Evolutionary conservation across 2,329 filamentous ascomycete genomes (phyloP).

Genomic region (Monascus ruber): DNA sequence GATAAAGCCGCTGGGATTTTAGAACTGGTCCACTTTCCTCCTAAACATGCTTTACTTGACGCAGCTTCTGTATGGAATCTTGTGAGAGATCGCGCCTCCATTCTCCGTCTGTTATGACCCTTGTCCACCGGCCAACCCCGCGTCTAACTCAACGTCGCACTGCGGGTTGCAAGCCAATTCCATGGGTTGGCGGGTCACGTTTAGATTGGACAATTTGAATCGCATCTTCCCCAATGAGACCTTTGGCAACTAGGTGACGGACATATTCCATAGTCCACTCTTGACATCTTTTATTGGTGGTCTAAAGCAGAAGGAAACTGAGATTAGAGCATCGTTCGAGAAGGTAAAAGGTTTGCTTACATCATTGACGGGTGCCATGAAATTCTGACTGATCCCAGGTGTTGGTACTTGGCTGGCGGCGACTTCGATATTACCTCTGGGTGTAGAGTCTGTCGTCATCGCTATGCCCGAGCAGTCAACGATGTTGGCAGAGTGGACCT

Average conservation of each 20-base stretch:
- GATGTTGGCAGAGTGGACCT: slow-evolving; percentile 12
- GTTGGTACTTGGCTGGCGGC: slow-evolving; percentile 16
- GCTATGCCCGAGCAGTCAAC: slow-evolving; percentile 5
- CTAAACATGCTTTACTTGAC: background rate
- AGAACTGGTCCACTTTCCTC: background rate
- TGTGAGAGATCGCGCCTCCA: too few relatives aligned
- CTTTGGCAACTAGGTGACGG: slow-evolving; percentile 12
- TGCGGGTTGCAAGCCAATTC: slow-evolving; percentile 12
- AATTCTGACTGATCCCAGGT: slow-evolving; percentile 20
- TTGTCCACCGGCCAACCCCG: too few relatives aligned
- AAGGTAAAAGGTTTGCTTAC: slow-evolving; percentile 6
- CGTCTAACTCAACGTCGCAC: slow-evolving; percentile 1
- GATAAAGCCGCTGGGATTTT: background rate
- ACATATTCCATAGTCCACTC: slow-evolving; percentile 25
- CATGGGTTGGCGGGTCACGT: slow-evolving; percentile 18
- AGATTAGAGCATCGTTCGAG: background rate
- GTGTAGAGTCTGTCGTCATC: slow-evolving; percentile 8
- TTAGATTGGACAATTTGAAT: slow-evolving; percentile 17
- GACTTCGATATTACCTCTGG: slow-evolving; percentile 15
- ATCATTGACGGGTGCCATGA: slow-evolving; percentile 23
- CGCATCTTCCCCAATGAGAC: slow-evolving; percentile 10
- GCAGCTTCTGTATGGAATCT: too few relatives aligned
- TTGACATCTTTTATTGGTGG: slow-evolving; percentile 21
- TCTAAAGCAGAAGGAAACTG: slow-evolving; percentile 6
- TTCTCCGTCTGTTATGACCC: too few relatives aligned